phyloP scores from a whole-genome alignment of 805 yeast species.

The Cyberlindnera mississippiensis region DNA sequence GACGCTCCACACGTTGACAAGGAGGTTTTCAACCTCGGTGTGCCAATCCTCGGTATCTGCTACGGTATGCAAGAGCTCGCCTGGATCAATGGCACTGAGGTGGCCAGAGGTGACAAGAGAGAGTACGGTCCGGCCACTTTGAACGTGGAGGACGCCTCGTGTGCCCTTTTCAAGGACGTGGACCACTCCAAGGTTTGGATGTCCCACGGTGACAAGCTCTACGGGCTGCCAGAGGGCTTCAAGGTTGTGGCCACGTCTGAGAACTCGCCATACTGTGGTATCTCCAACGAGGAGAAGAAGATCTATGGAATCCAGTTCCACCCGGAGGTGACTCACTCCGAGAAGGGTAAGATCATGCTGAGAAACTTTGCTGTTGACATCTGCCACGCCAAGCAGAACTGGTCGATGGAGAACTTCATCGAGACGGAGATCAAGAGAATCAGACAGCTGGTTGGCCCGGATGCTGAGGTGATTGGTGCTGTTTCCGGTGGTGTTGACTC shows the following conservation, averaged over 20 bases:
- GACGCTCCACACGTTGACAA: slow-evolving; percentile 98
- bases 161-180: slow-evolving; percentile 80
- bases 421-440: slow-evolving; percentile 95
- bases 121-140: slow-evolving; percentile 97
- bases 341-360: slow-evolving; percentile 81
- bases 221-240: slow-evolving; percentile 85
- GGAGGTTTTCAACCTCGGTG: slow-evolving; percentile 83
- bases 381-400: slow-evolving; percentile 82
- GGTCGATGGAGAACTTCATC: slow-evolving; percentile 98
- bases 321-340: slow-evolving; percentile 97
- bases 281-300: slow-evolving; percentile 64
- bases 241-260: slow-evolving; percentile 84
- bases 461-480: slow-evolving; percentile 98
- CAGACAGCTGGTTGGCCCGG: slow-evolving; percentile 87
- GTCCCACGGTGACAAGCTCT: slow-evolving; percentile 98
- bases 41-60: slow-evolving; percentile 96
- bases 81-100: slow-evolving; percentile 90
- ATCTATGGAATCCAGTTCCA: slow-evolving; percentile 98
- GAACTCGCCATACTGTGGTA: slow-evolving; percentile 95
- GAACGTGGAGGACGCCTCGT: slow-evolving; percentile 60
- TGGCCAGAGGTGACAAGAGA: slow-evolving; percentile 93
- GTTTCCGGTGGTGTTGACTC: slow-evolving; percentile 99
- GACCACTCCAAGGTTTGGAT: slow-evolving; percentile 98
- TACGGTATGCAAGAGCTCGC: slow-evolving; percentile 99
- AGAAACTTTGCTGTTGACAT: slow-evolving; percentile 91